Base-by-base conservation (phyloP, 83 land plant genomes). In the Thuja plicata region DNA sequence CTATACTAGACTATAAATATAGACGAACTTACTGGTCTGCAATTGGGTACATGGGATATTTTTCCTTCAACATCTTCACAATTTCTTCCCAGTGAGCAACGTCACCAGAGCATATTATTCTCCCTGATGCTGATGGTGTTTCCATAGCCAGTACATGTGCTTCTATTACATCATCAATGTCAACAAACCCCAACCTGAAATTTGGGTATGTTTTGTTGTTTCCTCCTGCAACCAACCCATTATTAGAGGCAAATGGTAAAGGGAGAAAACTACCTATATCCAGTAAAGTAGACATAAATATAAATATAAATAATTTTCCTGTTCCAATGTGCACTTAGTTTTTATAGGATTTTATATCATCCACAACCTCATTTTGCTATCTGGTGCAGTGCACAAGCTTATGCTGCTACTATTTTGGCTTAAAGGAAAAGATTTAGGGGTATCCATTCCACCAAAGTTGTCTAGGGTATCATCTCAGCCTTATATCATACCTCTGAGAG, bases 31-130 rank as follows among this genome's bases (percentile, higher is more conserved):
- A 97, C 99, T 93, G 93, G 89, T 90, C 91, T 38, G 95, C 92
- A 73, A 92, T 89, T 10, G 95, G 93, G 52, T 91, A 96, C 41
- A 90, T 80, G 7, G 99, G 99, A 88, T 96, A 96, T 87, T 96
- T 97, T 54, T 89, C 62, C 84, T 86, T 93, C 46, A 98, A 90
- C 95, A 96, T 93, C 30, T 91, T 92, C 32, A 97, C 89, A 73
- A 97, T 93, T 88, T 97, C 95, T 3, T 94, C 90, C 96, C 98
- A 98, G 79, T 97, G 99, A 60, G 96, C 95, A 34, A 97, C 98
- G 6, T 88, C 62, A 87, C 93, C 91, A n/a, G 99, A 97, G 89
- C 99, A 98, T 21, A 98, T 93, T 13, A 94, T 91, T 90, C 99
- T 94, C 41, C 99, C 99, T 12, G 94, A 87, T 16, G 96, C 97